Conservation (phyloP, 2,329 filamentous ascomycete species). For the Sclerotinia trifoliorum region DNA sequence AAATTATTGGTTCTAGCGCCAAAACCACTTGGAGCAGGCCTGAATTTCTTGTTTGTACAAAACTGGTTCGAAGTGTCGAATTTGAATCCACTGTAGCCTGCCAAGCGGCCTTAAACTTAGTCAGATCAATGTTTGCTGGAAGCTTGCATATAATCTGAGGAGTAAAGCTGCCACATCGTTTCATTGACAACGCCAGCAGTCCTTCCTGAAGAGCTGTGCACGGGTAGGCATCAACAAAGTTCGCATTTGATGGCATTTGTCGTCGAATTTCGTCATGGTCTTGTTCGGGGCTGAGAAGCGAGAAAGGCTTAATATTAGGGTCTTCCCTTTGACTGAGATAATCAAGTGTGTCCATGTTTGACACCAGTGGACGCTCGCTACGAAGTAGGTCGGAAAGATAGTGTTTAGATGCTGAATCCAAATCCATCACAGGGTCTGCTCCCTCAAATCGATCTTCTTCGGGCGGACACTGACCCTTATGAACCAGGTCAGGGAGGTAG, state of each 20-base stretch:
- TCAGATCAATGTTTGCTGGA: slow-evolving; percentile 27
- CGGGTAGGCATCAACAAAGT: slow-evolving; percentile 41
- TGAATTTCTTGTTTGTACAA: slow-evolving; percentile 29
- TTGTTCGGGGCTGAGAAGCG: background rate
- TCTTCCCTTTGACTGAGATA: background rate
- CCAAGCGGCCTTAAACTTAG: slow-evolving; percentile 36
- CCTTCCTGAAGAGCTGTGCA: slow-evolving; percentile 42
- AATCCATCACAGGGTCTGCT: background rate
- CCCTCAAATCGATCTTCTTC: background rate
- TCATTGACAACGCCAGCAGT: slow-evolving; percentile 41
- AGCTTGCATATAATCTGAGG: slow-evolving; percentile 33
- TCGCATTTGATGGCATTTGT: slow-evolving; percentile 7
- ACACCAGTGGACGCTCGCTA: background rate
- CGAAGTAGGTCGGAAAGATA: background rate
- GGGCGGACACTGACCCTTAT: background rate
- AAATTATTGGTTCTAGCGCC: slow-evolving; percentile 13
- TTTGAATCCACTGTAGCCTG: slow-evolving; percentile 31
- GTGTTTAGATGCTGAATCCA: slow-evolving; percentile 10
- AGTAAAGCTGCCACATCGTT: slow-evolving; percentile 40
- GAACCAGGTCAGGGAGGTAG: background rate
- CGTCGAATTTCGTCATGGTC: slow-evolving; percentile 8
- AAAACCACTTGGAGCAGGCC: slow-evolving; percentile 27
- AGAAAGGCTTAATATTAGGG: slow-evolving; percentile 3
- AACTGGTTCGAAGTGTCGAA: slow-evolving; percentile 39
- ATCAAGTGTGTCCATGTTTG: background rate